Base-by-base conservation (phyloP, 75 land plant species). In the Azolla pinnata region DNA sequence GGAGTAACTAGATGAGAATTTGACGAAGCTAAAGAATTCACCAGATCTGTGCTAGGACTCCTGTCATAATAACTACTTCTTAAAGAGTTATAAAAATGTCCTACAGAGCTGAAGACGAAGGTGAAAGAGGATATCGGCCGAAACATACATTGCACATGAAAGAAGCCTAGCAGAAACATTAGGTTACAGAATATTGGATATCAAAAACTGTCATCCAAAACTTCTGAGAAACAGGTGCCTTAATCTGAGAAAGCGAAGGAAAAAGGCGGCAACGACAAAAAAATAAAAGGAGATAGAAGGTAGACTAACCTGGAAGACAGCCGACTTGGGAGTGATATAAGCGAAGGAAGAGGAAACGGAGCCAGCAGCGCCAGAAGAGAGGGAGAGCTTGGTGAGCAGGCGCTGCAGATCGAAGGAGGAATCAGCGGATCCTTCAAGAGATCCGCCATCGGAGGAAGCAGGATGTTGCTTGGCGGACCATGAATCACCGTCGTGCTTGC, bases 381-480 rank as follows among this genome's bases (percentile, higher is more conserved):
- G 66, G 27, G 81, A 81, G 18, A 69, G 61, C 5, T 73, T 56
- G 12, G 79, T 77, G 38, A 83, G 75, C 10, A 44, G 56, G 52
- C 82, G 59, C 79, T 87, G 84, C 46, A 87, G 69, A 8, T 77
- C 82, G 31, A 27, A 83, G 27, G 79, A 59, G 48, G 73, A 68
- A 2, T 56, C 38, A 4, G 88, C 91, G 8, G 75, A 69, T 0
- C 72, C 84, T 56, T 84, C 91, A 1, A 87, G 63, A 1, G 81
- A 87, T 3, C 91, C 91, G n/a, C 64, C 61, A n/a, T n/a, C n/a
- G n/a, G n/a, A n/a, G n/a, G n/a, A n/a, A n/a, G n/a, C n/a, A n/a
- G n/a, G n/a, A 19, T 69, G 56, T 75, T 83, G 84, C 77, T 87
- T 87, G 8, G 79, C 91, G 44, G 25, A 68, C 91, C 91, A 87